A percentile compares a stretch with the other conserved stretches of the same genome.
phyloP scores from a whole-genome alignment of 805 yeast species.

The Wickerhamiella galacta region DNA sequence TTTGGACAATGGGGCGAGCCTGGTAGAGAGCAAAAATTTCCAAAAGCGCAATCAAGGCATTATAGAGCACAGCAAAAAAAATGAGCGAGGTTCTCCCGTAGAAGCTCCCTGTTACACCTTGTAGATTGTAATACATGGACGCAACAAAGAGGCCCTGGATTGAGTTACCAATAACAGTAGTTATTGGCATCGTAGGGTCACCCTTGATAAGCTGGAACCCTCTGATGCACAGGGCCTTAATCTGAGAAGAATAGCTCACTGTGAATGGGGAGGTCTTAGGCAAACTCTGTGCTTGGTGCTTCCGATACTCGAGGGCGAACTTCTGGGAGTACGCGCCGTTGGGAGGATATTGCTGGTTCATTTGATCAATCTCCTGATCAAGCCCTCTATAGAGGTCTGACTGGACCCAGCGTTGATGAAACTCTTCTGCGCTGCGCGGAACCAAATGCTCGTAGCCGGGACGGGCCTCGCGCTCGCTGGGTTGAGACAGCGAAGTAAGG shows the following conservation, averaged over 20 bases:
- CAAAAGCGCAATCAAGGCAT: conserved; percentile 42
- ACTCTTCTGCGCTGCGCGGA: conserved; percentile 48
- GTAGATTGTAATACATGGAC: conserved; percentile 41
- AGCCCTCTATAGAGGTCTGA: conserved; percentile 32
- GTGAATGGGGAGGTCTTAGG: conserved; percentile 29
- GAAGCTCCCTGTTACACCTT: conserved; percentile 35
- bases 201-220: conserved; percentile 41
- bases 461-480: conserved; percentile 36
- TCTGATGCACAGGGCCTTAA: conserved; percentile 32
- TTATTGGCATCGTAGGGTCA: conserved; percentile 35
- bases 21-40: conserved; percentile 34
- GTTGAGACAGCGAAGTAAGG: conserved; percentile 52
- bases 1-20: conserved; percentile 43
- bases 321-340: conserved; percentile 22
- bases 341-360: conserved; percentile 19
- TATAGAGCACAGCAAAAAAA: conserved; percentile 43
- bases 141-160: conserved; percentile 46
- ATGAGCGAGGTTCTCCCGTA: conserved; percentile 49
- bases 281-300: conserved; percentile 25
- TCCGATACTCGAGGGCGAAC: conserved; percentile 24
- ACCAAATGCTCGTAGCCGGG: conserved; percentile 35
- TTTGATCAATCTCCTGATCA: conserved; percentile 29
- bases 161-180: conserved; percentile 31
- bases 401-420: conserved; percentile 39
- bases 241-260: conserved; percentile 32